Evolutionary conservation across 2,329 filamentous ascomycete genomes (phyloP), one percentile per base, ranked within the genome.

Genomic region (Teratosphaeriaceae sp.): DNA sequence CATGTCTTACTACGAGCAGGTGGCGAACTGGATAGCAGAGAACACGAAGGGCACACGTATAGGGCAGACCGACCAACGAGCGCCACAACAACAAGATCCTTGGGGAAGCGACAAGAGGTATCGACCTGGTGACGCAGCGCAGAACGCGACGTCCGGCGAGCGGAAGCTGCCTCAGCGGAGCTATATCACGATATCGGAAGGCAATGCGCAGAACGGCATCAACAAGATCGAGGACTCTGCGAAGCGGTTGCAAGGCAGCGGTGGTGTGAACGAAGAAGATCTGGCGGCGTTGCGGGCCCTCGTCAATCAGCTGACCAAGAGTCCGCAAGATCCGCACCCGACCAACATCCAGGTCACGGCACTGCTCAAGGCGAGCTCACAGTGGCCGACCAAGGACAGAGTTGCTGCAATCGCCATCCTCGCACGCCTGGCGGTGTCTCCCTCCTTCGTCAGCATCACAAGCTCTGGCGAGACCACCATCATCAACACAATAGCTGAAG

Each of bases 41-140:
- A 97, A 97, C 59, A 94, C 89, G 1, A 80, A 90, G 66, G 89
- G 88, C 3, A 84, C 88, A 6, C 87, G 82, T 1, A 68, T 95
- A n/a, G 88, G 88, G 1, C 55, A 58, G 22, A 42, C 50, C 31
- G 31, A 45, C 34, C 45, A 61, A 71, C 39, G 57, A 61, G 13
- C 68, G 74, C 37, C 70, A 2, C 64, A 69, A 13, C 75, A 74
- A 1, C 70, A 78, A 24, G 86, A 94, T 64, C 83, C 87, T 0
- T 88, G 81, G 70, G 88, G 87, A 5, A 81, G 80, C 15, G 87
- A 90, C 52, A 78, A 80, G 41, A 75, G 86, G 52, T 94, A 94
- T 63, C 78, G 83, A 40, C 87, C 88, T 18, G 85, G 82, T 12
- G 80, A 86, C 51, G 70, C 66, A 3, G 59, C 67, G 1, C 63